phyloP scores from a whole-genome alignment of 768 basidiomycete genomes.

The Pleurotus tuoliensis region DNA sequence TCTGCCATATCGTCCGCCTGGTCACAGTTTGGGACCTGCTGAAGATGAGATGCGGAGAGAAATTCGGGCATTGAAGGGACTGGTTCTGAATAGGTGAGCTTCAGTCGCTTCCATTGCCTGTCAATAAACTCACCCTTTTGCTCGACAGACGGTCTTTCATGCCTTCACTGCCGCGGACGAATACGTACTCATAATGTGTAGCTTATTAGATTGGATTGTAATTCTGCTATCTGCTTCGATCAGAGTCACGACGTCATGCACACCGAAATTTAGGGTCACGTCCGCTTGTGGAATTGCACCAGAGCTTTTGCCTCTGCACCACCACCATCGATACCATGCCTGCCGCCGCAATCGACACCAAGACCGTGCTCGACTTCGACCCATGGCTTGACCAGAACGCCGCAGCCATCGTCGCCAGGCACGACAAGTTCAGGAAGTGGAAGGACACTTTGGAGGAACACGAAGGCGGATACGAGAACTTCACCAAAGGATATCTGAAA shows the following conservation, averaged over 20 bases:
- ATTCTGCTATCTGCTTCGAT: constrained; percentile 7
- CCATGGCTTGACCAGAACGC: constrained; percentile 73
- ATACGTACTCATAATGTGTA: not conserved
- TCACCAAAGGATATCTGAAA: constrained; percentile 76
- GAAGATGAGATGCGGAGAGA: constrained; percentile 74
- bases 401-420: constrained; percentile 62
- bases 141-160: constrained; percentile 1
- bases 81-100: constrained; percentile 68
- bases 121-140: not conserved
- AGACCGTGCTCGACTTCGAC: constrained; percentile 61
- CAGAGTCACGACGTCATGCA: constrained; percentile 3
- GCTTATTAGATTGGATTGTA: constrained; percentile 4
- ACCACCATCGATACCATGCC: constrained; percentile 30
- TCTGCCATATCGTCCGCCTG: constrained; percentile 29
- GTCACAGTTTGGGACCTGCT: constrained; percentile 29
- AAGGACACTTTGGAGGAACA: constrained; percentile 67
- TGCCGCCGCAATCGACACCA: constrained; percentile 46
- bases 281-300: not conserved
- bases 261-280: constrained; percentile 1
- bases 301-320: constrained; percentile 14
- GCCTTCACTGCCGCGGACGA: constrained; percentile 1
- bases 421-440: constrained; percentile 70
- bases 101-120: not conserved
- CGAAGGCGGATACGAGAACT: constrained; percentile 83
- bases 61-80: constrained; percentile 73